Base-by-base conservation (phyloP, 2,329 filamentous ascomycete species). In the Aspergillus sp. region DNA sequence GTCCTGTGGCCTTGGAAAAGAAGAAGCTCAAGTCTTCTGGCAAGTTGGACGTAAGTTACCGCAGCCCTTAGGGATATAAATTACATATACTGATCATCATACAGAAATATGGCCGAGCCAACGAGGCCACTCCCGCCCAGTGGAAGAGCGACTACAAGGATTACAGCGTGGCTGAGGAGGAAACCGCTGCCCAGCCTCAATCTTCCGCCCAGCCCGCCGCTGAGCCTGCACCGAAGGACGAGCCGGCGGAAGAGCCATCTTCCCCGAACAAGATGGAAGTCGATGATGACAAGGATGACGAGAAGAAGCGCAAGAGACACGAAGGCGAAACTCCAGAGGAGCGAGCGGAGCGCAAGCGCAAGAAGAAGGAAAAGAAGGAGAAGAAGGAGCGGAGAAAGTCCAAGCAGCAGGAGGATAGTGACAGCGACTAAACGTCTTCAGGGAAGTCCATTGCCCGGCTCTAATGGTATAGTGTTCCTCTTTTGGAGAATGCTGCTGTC, bases 11-110 rank as follows among this genome's bases (percentile, higher is more conserved):
- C 44, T 75, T 86, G 43, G 90, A 97, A 80, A 98, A 98, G 84
- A 98, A 98, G 86, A 96, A 97, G 83, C 84, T 98, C 78, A 97
- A 97, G 83, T 88, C 90, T 46, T 87, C 89, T 59, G 93, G 93
- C 71, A 95, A 96, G 76, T 85, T 98, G 51, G 93, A 98, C 78
- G 78, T 81, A 66, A 67, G 78, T 68, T 10, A 33, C 5, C 10
- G 37, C 15, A 22, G 25, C 12, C 3, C 5, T 12, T 10, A 19
- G 22, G 17, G 17, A 5, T 20, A 19, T 39, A 19, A 19, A 7
- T 27, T 35, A 20, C 13, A 41, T 37, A 44, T 55, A 48, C 67
- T 77, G 65, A 77, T 54, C 9, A 43, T 38, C 25, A 10, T 27
- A 9, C 51, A 81, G 78, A 98, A 98, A 84, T 97, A 83, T 62